Percentiles rank a stretch among this genome's conserved stretches.
phyloP scores from a whole-genome alignment of 1,139 yeast species.

The Blastobotrys capitulatus region DNA sequence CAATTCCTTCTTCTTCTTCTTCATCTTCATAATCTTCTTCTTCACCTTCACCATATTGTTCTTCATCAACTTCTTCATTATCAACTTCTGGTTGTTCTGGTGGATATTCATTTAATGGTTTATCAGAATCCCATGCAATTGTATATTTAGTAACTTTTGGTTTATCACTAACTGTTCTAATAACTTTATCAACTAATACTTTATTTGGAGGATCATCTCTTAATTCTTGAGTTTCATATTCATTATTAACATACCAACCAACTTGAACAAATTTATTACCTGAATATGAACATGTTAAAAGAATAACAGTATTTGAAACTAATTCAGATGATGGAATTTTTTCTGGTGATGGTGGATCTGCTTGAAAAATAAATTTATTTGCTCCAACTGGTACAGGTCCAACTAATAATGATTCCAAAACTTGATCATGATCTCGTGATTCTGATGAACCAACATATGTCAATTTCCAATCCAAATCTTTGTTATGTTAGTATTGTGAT shows the following conservation, averaged over 20 bases:
- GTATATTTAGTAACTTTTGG: conserved; percentile 96
- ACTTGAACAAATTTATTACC: conserved; percentile 94
- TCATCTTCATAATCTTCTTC: conserved; percentile 32
- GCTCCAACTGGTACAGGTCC: conserved; percentile 99
- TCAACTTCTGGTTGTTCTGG: conserved; percentile 64
- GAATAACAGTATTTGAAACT: conserved; percentile 89
- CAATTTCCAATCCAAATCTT: conserved; percentile 91
- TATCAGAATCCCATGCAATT: conserved; percentile 76
- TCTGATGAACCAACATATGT: conserved; percentile 95
- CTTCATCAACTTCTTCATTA: conserved; percentile 38
- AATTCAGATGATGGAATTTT: conserved; percentile 92
- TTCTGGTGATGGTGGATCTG: conserved; percentile 96
- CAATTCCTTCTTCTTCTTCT: conserved; percentile 16
- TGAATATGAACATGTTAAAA: conserved; percentile 86
- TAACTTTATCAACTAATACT: conserved; percentile 92
- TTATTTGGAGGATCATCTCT: conserved; percentile 91
- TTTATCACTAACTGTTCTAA: conserved; percentile 87
- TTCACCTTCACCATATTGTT: conserved; percentile 35
- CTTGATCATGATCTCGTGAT: conserved; percentile 90
- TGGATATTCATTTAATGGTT: conserved; percentile 64
- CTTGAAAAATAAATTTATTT: conserved; percentile 85
- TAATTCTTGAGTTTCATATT: conserved; percentile 87
- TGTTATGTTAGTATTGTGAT: neutral
- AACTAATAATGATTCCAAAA: conserved; percentile 85
- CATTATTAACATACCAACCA: conserved; percentile 96